These are phyloP conservation scores for Suillus tomentosus DNA, from an alignment of 768 basidiomycete species.

Conservation along the genomic window DNA sequence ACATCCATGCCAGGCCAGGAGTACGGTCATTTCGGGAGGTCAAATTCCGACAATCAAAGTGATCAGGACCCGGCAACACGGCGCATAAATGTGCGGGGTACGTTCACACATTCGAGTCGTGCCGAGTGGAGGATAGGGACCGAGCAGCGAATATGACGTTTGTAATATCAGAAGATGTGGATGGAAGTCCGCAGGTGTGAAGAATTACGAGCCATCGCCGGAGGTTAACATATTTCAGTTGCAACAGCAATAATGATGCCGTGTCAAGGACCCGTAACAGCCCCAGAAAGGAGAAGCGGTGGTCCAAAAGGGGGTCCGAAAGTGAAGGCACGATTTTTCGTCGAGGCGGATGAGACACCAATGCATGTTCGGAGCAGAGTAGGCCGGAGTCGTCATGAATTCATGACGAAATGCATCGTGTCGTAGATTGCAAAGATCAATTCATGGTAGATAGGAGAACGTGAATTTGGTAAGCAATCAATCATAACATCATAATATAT, in stretches of 20 bases:
- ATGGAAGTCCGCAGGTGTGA: slow-evolving; percentile 4
- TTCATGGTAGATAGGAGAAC: slow-evolving; percentile 13
- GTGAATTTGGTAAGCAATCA: slow-evolving; percentile 24
- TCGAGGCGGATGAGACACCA: slow-evolving; percentile 13
- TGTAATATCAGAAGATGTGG: background rate
- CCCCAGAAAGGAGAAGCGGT: slow-evolving; percentile 1
- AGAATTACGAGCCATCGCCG: slow-evolving; percentile 17
- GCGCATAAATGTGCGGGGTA: slow-evolving; percentile 12
- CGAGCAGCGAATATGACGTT: slow-evolving; percentile 2
- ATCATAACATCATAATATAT: background rate
- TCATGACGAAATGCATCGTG: slow-evolving; percentile 19
- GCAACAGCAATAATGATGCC: slow-evolving; percentile 24
- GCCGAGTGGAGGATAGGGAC: background rate
- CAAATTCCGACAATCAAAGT: slow-evolving; percentile 17
- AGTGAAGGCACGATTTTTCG: slow-evolving; percentile 7
- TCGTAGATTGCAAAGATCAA: slow-evolving; percentile 19
- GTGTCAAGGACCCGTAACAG: background rate
- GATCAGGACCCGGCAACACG: slow-evolving; percentile 11
- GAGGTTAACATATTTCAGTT: slow-evolving; percentile 26
- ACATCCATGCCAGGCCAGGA: slow-evolving; percentile 13
- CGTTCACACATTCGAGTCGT: background rate
- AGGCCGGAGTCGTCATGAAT: slow-evolving; percentile 20
- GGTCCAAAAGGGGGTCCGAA: background rate
- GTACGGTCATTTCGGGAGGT: slow-evolving; percentile 15
- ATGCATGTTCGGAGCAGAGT: slow-evolving; percentile 21